Base-by-base conservation (phyloP, 257 asterid genomes). In the Jacaranda copaia region DNA sequence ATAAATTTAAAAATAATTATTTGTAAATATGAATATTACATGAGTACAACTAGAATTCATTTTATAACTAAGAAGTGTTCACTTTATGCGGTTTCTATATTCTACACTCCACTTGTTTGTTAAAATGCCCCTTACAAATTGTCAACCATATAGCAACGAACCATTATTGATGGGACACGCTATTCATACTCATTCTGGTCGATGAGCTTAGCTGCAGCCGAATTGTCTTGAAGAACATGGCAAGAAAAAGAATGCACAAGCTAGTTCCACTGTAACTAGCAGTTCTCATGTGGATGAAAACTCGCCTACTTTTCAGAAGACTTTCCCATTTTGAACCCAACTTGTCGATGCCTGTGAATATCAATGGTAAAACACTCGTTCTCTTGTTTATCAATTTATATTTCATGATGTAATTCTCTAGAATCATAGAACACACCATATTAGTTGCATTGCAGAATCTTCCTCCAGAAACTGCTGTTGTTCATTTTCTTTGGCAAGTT, bases 261-360 rank as follows among this genome's bases (percentile, higher is more conserved):
- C 38, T 74, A 40, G 42, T 63, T 79, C 36, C 65, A 32, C 55
- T 75, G 58, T 39, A 19, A 38, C 73, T 15, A 79, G 78, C 69
- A 68, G 71, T 25, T 25, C 2, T 78, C 78, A 78, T 78, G 89
- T 79, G 74, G 52, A 72, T 78, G 70, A 81, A 66, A 73, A 70
- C 81, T 60, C 77, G 59, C 36, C 53, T 48, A 9, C 63, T 86
- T 15, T 79, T 70, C 36, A 74, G 80, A 79, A 72, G 35, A 55
- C 25, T 77, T 75, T 40, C 69, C 57, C 75, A 55, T 48, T 68
- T 73, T 51, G 80, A 69, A 55, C 49, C 72, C 70, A 68, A 43
- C 58, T 51, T 56, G 63, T 71, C 55, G 38, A 14, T 55, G 51
- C 80, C 61, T 19, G 35, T 58, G 81, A 48, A 2, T 35, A 10